A percentile compares a stretch with the other conserved stretches of the same genome.
Evolutionary conservation across 768 basidiomycete genomes (phyloP).

Genomic region (Russula virescens): DNA sequence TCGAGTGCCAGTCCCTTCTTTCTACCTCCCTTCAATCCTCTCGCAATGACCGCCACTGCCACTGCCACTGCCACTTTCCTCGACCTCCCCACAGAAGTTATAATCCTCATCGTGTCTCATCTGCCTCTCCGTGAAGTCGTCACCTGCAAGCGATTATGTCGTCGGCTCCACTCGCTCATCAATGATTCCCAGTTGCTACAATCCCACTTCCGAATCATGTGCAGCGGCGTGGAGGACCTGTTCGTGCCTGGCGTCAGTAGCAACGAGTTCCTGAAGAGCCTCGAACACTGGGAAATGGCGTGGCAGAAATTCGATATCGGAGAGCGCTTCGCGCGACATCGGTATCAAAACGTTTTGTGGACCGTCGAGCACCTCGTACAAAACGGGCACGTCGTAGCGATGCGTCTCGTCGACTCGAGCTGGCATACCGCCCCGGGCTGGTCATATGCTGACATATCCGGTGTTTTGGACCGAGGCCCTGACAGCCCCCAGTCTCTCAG

Average conservation of each 20-base stretch:
- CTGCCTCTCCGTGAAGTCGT: conserved; percentile 12
- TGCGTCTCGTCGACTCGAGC: conserved; percentile 15
- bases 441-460: conserved; percentile 18
- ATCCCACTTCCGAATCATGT: conserved; percentile 15
- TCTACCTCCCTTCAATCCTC: neutral
- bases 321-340: conserved; percentile 15
- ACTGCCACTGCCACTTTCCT: neutral
- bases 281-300: conserved; percentile 15
- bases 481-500: neutral
- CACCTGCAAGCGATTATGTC: conserved; percentile 14
- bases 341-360: conserved; percentile 18
- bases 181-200: conserved; percentile 6
- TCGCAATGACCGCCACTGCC: neutral
- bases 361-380: conserved; percentile 19
- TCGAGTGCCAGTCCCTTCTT: neutral
- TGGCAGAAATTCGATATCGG: conserved; percentile 19
- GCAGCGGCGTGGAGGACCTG: conserved; percentile 14
- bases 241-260: conserved; percentile 11
- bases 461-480: neutral
- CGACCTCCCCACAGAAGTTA: conserved; percentile 7
- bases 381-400: conserved; percentile 13
- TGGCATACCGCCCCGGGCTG: conserved; percentile 19
- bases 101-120: conserved; percentile 4
- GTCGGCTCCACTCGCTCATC: conserved; percentile 6
- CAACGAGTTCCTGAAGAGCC: conserved; percentile 8